These are phyloP conservation scores for Phytophthora uliginosa DNA, from an alignment of 352 stramenopile species.

Conservation along the genomic window DNA sequence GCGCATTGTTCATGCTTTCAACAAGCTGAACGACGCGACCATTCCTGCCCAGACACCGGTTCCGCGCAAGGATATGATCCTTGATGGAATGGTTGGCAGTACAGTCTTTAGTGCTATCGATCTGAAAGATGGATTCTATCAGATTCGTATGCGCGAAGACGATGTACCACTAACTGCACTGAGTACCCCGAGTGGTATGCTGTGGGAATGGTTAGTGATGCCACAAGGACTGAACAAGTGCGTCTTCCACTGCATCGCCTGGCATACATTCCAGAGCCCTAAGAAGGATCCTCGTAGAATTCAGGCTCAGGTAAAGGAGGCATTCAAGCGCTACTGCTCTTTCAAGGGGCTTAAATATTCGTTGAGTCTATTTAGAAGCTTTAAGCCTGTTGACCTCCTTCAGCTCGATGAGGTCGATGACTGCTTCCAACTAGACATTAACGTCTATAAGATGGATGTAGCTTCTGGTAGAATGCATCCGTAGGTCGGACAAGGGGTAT, in stretches of 20 bases:
- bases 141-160: no score
- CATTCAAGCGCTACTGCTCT: not conserved
- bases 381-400: conserved; percentile 15
- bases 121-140: no score
- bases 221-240: no score
- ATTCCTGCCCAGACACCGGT: no score
- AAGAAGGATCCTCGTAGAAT: conserved; percentile 2
- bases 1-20: no score
- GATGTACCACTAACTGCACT: no score
- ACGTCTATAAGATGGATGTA: conserved; percentile 10
- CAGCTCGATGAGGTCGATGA: conserved; percentile 18
- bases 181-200: no score
- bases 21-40: no score
- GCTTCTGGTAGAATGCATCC: not conserved
- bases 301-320: conserved; percentile 1
- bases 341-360: conserved; percentile 7
- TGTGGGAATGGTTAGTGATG: no score
- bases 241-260: conserved; percentile 13
- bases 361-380: not conserved
- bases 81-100: no score
- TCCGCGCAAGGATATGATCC: no score
- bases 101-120: no score
- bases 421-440: not conserved
- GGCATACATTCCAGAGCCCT: not conserved
- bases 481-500: not conserved